Evolutionary conservation across 352 stramenopile species (phyloP).

Genomic region (Aphanomyces euteiches): DNA sequence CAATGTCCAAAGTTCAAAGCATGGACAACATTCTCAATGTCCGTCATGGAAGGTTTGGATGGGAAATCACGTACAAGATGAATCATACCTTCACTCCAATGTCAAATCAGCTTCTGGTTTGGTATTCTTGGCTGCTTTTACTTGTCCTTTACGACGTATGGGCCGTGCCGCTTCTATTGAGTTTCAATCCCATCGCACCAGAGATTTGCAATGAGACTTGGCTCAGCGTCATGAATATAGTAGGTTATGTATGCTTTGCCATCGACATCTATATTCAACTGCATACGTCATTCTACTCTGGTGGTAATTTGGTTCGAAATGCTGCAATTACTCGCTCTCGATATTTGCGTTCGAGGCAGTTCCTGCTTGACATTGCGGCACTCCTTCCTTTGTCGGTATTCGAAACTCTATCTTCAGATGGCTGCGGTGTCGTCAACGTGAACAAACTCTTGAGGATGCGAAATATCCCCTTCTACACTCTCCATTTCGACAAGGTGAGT

Average conservation of each 20-base stretch:
- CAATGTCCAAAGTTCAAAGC: too few species aligned
- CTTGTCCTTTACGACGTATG: slow-evolving; percentile 55
- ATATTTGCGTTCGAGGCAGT: slow-evolving; percentile 13
- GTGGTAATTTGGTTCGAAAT: slow-evolving; percentile 23
- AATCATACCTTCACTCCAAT: slow-evolving; percentile 47
- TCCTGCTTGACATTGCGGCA: neutral
- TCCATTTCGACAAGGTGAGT: slow-evolving; percentile 26
- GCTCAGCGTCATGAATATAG: neutral
- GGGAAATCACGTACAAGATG: slow-evolving; percentile 10
- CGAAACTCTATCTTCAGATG: neutral
- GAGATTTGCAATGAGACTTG: neutral
- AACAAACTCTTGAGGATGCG: slow-evolving; percentile 21
- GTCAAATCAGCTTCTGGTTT: slow-evolving; percentile 48
- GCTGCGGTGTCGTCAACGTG: neutral
- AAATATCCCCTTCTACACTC: neutral
- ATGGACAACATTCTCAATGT: neutral
- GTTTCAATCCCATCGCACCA: neutral
- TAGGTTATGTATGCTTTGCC: neutral
- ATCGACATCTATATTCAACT: slow-evolving; percentile 15
- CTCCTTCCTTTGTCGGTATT: neutral
- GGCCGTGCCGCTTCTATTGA: slow-evolving; percentile 44
- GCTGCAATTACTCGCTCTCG: neutral
- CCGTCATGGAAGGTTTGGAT: neutral
- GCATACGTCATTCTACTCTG: slow-evolving; percentile 7
- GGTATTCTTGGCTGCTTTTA: slow-evolving; percentile 50